A percentile compares a stretch with the other conserved stretches of the same genome.
These are phyloP conservation scores for Ophiostoma sp. DNA, from an alignment of 2,329 filamentous ascomycete species.

Conservation along the genomic window DNA sequence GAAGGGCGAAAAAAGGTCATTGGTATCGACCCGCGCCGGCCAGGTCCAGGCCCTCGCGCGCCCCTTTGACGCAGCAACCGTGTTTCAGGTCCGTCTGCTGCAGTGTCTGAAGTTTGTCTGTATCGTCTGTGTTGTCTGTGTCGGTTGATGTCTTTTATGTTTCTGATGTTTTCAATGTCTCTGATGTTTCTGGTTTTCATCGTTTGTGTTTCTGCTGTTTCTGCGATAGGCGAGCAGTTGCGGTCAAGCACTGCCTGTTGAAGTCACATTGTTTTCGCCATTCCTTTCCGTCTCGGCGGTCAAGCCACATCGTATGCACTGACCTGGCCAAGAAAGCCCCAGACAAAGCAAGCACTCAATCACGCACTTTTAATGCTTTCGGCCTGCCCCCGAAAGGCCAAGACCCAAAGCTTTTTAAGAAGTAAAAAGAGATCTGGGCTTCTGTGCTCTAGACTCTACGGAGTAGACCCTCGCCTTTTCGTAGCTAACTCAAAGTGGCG, in stretches of 20 bases:
- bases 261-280: background rate
- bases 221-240: background rate
- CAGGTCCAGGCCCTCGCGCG: background rate
- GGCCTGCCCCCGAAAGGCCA: background rate
- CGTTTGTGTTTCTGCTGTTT: background rate
- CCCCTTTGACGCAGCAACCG: background rate
- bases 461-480: background rate
- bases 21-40: background rate
- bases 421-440: background rate
- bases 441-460: background rate
- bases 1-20: background rate
- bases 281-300: background rate
- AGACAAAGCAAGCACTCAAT: too few species aligned
- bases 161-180: background rate
- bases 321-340: background rate
- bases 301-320: background rate
- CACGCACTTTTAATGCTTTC: background rate
- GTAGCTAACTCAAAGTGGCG: background rate
- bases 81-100: slow-evolving; percentile 7
- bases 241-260: background rate
- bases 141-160: background rate
- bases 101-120: background rate
- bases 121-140: background rate
- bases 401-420: too few species aligned
- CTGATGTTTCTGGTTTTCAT: background rate